Base-by-base conservation (phyloP, 495 filamentous ascomycete species). In the Lophium mytilinum region DNA sequence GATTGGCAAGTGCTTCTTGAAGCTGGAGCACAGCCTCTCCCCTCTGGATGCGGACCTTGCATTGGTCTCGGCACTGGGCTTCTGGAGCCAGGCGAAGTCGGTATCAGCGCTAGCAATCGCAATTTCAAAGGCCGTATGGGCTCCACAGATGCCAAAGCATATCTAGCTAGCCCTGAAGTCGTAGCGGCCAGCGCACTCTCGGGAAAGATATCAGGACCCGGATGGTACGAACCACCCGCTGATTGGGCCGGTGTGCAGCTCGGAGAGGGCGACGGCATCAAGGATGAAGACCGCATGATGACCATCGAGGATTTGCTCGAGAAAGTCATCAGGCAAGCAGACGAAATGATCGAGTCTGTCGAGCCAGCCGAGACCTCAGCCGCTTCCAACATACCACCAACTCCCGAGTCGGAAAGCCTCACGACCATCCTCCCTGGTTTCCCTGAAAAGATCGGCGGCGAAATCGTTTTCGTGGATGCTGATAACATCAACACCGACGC, bases 41-140 rank as follows among this genome's bases (percentile, higher is more conserved):
- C 88, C 0, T 78, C 90, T 1, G 88, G 88, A 0, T 97, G 92
- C 63, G 90, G 87, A 1, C 87, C 88, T 1, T 97, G 92, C 68
- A 96, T 98, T 57, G 92, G 93, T 3, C 80, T 96, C 6, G 87
- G 90, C 4, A 85, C 82, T 0, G 91, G 92, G 9, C 76, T 96
- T 0, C 78, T 96, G 0, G 86, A 96, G 64, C 79, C 82, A 9
- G 88, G 88, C 1, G 89, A 96, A 72, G 83, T 92, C 30, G 91
- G 92, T n/a, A 94, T 96, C 65, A 85, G 80, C 59, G 88, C 89
- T 0, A 85, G 80, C 50, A 96, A 96, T 75, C 83, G 92, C 17
- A 96, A 95, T 70, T 96, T 95, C 77, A 91, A 93, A 72, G 91
- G 89, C 0, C 82, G 92, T 18, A 95, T 96, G 90, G 91, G 92